Evolutionary conservation across 1,284 basidiomycete species (phyloP).

Genomic region (Rugiboletus extremiorientalis): DNA sequence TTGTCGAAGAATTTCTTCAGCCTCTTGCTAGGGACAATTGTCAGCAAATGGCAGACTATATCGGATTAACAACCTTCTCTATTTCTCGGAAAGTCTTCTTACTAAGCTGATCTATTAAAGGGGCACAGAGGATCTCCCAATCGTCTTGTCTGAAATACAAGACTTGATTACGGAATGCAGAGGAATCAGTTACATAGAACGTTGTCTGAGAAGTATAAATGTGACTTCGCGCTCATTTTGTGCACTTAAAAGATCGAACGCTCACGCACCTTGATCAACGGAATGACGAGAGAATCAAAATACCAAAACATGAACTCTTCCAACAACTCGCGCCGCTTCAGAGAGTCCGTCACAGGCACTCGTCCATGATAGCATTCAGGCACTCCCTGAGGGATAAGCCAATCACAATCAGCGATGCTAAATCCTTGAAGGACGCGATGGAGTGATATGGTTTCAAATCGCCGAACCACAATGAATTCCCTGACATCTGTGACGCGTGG

Average conservation of each 20-base stretch:
- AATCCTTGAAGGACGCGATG: slow-evolving; percentile 82
- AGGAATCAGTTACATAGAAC: slow-evolving; percentile 94
- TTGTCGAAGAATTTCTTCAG: slow-evolving; percentile 61
- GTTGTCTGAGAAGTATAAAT: slow-evolving; percentile 58
- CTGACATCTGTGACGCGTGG: slow-evolving; percentile 56
- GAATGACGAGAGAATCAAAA: slow-evolving; percentile 83
- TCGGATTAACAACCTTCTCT: slow-evolving; percentile 45
- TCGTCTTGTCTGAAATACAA: slow-evolving; percentile 95
- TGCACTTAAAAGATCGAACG: neutral
- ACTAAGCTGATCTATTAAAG: slow-evolving; percentile 74
- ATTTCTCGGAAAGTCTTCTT: slow-evolving; percentile 65
- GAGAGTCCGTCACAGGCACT: slow-evolving; percentile 63
- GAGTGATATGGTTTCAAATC: slow-evolving; percentile 82
- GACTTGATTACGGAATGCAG: slow-evolving; percentile 82
- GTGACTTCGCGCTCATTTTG: neutral
- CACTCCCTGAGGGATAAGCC: slow-evolving; percentile 59
- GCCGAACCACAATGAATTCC: slow-evolving; percentile 68
- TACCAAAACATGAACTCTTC: slow-evolving; percentile 93
- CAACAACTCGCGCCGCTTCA: slow-evolving; percentile 75
- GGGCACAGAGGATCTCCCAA: slow-evolving; percentile 83
- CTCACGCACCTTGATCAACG: slow-evolving; percentile 69
- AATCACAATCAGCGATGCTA: slow-evolving; percentile 76
- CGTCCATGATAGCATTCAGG: slow-evolving; percentile 42
- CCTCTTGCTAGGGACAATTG: slow-evolving; percentile 49
- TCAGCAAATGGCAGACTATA: slow-evolving; percentile 5